Conservation (phyloP, 345 rosid species). For the Dovyalis caffra region DNA sequence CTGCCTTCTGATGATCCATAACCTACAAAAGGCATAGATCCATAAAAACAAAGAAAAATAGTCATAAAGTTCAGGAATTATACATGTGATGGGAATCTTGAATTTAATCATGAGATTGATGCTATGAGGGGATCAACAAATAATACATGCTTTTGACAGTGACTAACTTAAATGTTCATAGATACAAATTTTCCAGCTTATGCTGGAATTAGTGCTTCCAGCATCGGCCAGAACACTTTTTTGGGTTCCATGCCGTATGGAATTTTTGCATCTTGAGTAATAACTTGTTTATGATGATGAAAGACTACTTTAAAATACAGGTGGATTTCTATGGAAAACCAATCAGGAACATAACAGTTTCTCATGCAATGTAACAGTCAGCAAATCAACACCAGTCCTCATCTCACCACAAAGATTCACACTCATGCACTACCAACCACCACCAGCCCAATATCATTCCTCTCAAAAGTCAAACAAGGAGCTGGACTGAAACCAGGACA, state of each 20-base stretch:
- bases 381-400: neutral
- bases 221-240: neutral
- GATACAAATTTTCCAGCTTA: neutral
- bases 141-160: neutral
- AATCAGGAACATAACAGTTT: neutral
- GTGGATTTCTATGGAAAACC: neutral
- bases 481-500: neutral
- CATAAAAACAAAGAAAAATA: neutral
- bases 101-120: neutral
- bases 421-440: neutral
- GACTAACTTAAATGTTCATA: neutral
- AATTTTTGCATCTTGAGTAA: neutral
- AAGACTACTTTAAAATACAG: neutral
- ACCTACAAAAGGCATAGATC: conserved; percentile 38
- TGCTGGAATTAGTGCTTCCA: neutral
- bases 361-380: neutral
- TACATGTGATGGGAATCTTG: neutral
- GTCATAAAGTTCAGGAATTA: neutral
- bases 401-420: neutral
- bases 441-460: neutral
- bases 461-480: neutral
- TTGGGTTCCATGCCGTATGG: neutral
- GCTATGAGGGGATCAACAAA: neutral
- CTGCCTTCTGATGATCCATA: conserved; percentile 48
- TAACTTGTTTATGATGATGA: neutral